A percentile compares a stretch with the other conserved stretches of the same genome.
These are phyloP conservation scores for Botrytis hyacinthi DNA, from an alignment of 2,329 filamentous ascomycete species.

Conservation along the genomic window DNA sequence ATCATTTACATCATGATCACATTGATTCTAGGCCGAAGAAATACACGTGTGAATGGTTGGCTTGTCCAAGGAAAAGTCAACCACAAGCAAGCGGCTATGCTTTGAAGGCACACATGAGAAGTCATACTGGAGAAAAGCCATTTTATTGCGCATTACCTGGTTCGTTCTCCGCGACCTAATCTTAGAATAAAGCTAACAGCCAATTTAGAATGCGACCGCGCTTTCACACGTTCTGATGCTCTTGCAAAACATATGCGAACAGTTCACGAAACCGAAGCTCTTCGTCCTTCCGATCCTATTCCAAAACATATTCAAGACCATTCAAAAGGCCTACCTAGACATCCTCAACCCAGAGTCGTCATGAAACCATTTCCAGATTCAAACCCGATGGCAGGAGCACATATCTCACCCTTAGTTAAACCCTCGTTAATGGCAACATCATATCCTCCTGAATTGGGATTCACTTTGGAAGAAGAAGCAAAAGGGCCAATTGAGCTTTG, in stretches of 20 bases:
- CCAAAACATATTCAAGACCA: conserved; percentile 63
- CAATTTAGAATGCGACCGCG: conserved; percentile 83
- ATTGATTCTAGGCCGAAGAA: conserved; percentile 93
- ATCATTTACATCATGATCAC: conserved; percentile 88
- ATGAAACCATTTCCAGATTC: conserved; percentile 59
- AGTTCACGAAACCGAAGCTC: conserved; percentile 92
- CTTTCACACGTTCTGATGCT: conserved; percentile 93
- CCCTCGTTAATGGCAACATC: conserved; percentile 37
- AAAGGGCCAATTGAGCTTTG: conserved; percentile 64
- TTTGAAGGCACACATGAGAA: conserved; percentile 94
- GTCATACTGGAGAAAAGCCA: conserved; percentile 95
- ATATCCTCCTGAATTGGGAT: conserved; percentile 51
- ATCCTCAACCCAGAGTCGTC: conserved; percentile 58
- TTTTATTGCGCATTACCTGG: conserved; percentile 95
- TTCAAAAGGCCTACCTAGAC: conserved; percentile 36
- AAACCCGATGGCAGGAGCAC: conserved; percentile 40
- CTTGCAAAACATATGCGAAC: conserved; percentile 98
- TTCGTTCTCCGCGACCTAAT: conserved; percentile 44
- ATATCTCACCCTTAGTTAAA: conserved; percentile 46
- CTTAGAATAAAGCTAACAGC: background rate
- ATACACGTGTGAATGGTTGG: conserved; percentile 97
- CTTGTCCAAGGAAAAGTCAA: conserved; percentile 83
- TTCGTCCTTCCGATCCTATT: conserved; percentile 75
- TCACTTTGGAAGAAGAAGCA: conserved; percentile 63
- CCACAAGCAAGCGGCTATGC: conserved; percentile 95